A percentile compares a stretch with the other conserved stretches of the same genome.
phyloP scores from a whole-genome alignment of 768 basidiomycete genomes.

The Phaeotremella fagi region DNA sequence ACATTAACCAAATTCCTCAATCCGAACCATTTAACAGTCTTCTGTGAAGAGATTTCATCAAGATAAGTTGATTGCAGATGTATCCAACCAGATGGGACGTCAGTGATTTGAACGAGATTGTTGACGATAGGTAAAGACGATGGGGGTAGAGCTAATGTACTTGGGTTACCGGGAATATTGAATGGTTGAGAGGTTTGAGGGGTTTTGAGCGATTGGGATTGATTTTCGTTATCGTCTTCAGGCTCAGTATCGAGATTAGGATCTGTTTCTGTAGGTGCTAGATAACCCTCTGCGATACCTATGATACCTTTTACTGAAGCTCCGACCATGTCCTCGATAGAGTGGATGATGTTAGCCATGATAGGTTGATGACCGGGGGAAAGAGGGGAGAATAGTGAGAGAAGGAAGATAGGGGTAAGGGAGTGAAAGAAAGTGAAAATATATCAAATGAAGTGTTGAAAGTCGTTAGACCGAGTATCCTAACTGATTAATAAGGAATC shows the following conservation, averaged over 20 bases:
- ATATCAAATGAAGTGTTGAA: too few relatives aligned
- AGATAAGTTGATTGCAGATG: conserved; percentile 40
- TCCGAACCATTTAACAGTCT: conserved; percentile 27
- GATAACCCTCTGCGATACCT: conserved; percentile 29
- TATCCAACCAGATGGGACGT: conserved; percentile 43
- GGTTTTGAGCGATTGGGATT: neutral
- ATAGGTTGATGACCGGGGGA: neutral
- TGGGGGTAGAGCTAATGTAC: neutral
- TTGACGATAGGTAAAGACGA: neutral
- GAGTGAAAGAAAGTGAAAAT: too few relatives aligned
- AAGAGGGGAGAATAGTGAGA: too few relatives aligned
- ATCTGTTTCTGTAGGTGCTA: conserved; percentile 1
- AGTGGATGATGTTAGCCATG: conserved; percentile 29
- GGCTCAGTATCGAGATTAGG: neutral
- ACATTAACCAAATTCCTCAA: conserved; percentile 20
- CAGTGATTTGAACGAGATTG: conserved; percentile 20
- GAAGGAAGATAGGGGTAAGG: too few relatives aligned
- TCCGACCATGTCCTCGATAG: conserved; percentile 29
- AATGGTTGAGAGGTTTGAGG: neutral
- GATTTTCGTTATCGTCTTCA: neutral
- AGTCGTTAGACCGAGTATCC: too few relatives aligned
- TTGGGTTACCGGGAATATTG: neutral
- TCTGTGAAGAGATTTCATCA: conserved; percentile 22
- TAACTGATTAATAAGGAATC: neutral
- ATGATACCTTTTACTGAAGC: conserved; percentile 36